These are phyloP conservation scores for Plasmodium sp. DNA, from an alignment of 169 alveolate genomes.

Conservation along the genomic window DNA sequence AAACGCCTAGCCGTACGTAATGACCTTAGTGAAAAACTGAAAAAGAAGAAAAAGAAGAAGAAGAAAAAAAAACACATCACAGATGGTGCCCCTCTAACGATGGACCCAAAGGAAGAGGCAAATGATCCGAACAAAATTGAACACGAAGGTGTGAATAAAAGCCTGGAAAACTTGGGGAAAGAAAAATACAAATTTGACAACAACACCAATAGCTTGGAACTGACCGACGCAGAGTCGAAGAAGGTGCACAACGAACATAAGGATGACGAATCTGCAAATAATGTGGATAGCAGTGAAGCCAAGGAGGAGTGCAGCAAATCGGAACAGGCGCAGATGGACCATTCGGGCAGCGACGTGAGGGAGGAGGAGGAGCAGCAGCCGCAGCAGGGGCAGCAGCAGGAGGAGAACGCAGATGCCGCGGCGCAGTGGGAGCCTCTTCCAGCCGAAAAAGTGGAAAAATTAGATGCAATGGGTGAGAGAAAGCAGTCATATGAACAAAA, in stretches of 20 bases:
- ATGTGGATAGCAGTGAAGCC: not conserved
- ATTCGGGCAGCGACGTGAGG: not conserved
- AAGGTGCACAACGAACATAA: slow-evolving; percentile 4
- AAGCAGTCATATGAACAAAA: not conserved
- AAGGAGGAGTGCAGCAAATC: not conserved
- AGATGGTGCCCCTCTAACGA: not conserved
- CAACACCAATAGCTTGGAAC: not conserved
- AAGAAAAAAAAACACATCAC: not conserved
- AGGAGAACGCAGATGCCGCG: not conserved
- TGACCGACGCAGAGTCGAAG: not conserved
- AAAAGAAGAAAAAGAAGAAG: slow-evolving; percentile 29
- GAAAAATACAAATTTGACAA: not conserved
- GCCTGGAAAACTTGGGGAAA: not conserved
- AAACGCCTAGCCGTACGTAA: not conserved
- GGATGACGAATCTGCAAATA: not conserved
- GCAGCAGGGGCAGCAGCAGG: not conserved
- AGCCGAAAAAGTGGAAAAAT: not conserved
- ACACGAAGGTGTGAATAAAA: not conserved
- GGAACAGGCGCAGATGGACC: not conserved
- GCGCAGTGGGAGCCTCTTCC: not conserved
- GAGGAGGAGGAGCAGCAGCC: not conserved
- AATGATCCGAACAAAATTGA: not conserved
- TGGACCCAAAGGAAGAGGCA: not conserved
- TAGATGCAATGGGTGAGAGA: not conserved
- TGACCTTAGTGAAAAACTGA: not conserved